Evolutionary conservation across 805 yeast genomes (phyloP).

Genomic region (Wickerhamomyces strasburgensis): DNA sequence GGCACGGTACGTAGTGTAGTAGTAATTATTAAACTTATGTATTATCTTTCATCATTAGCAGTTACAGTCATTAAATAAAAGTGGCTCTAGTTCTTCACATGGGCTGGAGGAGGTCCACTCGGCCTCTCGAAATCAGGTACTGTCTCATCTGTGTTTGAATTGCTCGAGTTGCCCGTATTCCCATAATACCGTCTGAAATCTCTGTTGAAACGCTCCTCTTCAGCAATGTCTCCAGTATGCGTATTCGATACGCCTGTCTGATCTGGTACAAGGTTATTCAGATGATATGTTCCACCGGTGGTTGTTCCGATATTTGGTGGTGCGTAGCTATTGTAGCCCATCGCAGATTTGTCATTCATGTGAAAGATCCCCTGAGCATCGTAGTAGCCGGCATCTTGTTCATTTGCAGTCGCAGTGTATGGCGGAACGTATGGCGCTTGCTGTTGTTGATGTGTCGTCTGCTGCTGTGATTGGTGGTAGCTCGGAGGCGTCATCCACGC

Average conservation of each 20-base stretch:
- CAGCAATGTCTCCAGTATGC: slow-evolving; percentile 15
- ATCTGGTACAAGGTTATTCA: slow-evolving; percentile 21
- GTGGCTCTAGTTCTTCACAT: slow-evolving; percentile 4
- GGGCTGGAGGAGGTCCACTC: slow-evolving; percentile 25
- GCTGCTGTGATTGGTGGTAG: slow-evolving; percentile 36
- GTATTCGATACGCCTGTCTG: slow-evolving; percentile 17
- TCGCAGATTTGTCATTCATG: slow-evolving; percentile 29
- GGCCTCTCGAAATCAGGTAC: slow-evolving; percentile 17
- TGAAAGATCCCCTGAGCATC: slow-evolving; percentile 26
- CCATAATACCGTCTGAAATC: slow-evolving; percentile 24
- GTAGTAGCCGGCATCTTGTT: slow-evolving; percentile 67
- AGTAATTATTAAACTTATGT: too few species aligned
- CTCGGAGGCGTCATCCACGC: slow-evolving; percentile 85
- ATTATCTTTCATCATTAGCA: too few species aligned
- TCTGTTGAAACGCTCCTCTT: slow-evolving; percentile 17
- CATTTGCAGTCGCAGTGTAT: slow-evolving; percentile 62
- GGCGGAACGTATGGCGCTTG: slow-evolving; percentile 62
- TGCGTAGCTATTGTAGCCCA: too few species aligned
- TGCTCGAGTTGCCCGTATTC: slow-evolving; percentile 2
- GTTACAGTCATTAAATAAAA: background rate
- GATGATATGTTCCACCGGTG: slow-evolving; percentile 9
- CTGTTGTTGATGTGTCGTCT: slow-evolving; percentile 35
- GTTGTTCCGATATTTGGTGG: too few species aligned
- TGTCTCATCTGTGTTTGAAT: background rate
- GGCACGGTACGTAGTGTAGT: too few species aligned